Conservation (phyloP, 371 early-diverging fungal species). For the Mucor irregularis region DNA sequence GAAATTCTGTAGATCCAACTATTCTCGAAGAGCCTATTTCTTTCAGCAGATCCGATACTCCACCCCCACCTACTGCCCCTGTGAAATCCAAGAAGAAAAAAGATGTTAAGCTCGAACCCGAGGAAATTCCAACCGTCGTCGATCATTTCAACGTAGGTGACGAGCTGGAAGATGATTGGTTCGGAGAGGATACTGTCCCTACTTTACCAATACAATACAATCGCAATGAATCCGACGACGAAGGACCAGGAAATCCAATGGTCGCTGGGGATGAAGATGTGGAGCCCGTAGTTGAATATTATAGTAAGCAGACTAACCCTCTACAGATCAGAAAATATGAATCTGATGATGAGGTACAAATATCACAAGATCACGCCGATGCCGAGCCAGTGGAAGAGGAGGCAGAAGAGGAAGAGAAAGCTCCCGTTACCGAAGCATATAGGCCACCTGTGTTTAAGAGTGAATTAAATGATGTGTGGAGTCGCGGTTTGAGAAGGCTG, state of each 20-base stretch:
- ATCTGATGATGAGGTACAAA: background rate
- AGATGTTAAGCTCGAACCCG: constrained; percentile 24
- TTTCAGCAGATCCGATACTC: constrained; percentile 27
- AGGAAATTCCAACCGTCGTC: constrained; percentile 35
- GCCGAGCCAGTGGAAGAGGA: constrained; percentile 7
- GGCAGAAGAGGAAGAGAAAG: background rate
- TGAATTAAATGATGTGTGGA: constrained; percentile 28
- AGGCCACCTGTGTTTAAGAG: constrained; percentile 18
- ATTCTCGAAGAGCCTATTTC: background rate
- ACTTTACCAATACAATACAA: background rate
- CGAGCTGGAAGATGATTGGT: constrained; percentile 57
- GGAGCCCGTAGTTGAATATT: constrained; percentile 37
- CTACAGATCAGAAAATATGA: background rate
- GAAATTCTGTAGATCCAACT: constrained; percentile 1
- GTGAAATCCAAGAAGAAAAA: constrained; percentile 35
- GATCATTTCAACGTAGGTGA: constrained; percentile 50
- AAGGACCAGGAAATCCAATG: constrained; percentile 54
- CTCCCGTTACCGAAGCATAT: constrained; percentile 1
- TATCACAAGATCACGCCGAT: background rate
- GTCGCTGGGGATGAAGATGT: constrained; percentile 62
- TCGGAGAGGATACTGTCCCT: constrained; percentile 34
- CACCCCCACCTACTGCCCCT: constrained; percentile 45
- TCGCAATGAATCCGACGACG: constrained; percentile 34
- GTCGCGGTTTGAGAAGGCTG: constrained; percentile 9
- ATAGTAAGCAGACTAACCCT: constrained; percentile 3